Evolutionary conservation across 306 rosid species (phyloP).

Genomic region (Hippophae rhamnoides): DNA sequence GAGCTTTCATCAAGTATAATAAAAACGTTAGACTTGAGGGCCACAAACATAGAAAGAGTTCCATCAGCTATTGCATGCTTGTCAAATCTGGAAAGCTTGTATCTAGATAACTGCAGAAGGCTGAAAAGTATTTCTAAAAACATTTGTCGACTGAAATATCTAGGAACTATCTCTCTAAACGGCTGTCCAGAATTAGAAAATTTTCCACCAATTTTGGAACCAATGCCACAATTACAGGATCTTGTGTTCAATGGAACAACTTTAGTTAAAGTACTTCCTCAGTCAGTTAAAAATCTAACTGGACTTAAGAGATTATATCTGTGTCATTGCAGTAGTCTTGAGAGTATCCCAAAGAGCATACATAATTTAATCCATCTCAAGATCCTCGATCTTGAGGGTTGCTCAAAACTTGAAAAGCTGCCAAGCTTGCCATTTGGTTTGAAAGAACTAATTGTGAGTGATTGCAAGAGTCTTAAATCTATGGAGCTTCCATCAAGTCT

Average conservation of each 20-base stretch:
- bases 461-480: slow-evolving; percentile 17
- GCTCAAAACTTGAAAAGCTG: background rate
- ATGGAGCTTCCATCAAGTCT: slow-evolving; percentile 23
- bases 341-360: slow-evolving; percentile 4
- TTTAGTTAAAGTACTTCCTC: background rate
- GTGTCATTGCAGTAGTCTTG: background rate
- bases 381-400: background rate
- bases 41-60: background rate
- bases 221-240: background rate
- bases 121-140: slow-evolving; percentile 1
- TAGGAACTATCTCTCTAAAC: background rate
- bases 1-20: background rate
- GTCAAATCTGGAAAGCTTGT: background rate
- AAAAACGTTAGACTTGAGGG: background rate
- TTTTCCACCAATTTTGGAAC: slow-evolving; percentile 6
- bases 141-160: slow-evolving; percentile 1
- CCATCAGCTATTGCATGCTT: slow-evolving; percentile 3
- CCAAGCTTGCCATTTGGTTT: background rate
- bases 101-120: background rate
- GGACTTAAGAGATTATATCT: background rate
- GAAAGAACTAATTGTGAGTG: background rate
- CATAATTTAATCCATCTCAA: background rate
- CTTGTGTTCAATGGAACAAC: background rate
- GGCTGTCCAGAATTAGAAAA: slow-evolving; percentile 1
- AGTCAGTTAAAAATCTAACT: background rate